Evolutionary conservation across 345 rosid species (phyloP).

Genomic region (Bruguiera sexangula): DNA sequence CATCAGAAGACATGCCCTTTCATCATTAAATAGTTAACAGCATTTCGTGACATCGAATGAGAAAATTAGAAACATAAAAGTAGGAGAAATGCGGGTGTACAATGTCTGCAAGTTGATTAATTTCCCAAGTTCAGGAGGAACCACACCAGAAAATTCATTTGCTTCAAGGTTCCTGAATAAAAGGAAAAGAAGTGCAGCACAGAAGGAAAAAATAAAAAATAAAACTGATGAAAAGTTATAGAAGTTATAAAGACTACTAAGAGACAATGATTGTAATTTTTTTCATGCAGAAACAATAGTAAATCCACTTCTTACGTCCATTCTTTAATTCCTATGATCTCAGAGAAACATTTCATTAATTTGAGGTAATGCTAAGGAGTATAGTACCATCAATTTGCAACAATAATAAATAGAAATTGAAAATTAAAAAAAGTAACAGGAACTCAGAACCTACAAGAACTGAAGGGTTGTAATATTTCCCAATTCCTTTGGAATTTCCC

Average conservation of each 20-base stretch:
- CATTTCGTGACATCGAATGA: background rate
- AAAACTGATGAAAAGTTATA: background rate
- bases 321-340: no score
- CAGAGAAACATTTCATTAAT: no score
- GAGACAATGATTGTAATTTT: no score
- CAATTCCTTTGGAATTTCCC: constrained; percentile 49
- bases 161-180: constrained; percentile 56
- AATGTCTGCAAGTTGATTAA: constrained; percentile 40
- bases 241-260: constrained; percentile 5
- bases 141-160: constrained; percentile 50
- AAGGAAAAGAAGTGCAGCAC: background rate
- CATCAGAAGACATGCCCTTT: background rate
- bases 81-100: constrained; percentile 29
- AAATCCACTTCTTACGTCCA: no score
- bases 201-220: background rate
- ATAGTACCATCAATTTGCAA: background rate
- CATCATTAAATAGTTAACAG: background rate
- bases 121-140: constrained; percentile 55
- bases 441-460: constrained; percentile 37
- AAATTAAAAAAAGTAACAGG: background rate
- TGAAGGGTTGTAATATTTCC: constrained; percentile 48
- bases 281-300: no score
- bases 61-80: background rate
- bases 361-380: no score
- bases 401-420: background rate